These are phyloP conservation scores for Sugiyamaella pinicola DNA, from an alignment of 1,139 yeast genomes.

Conservation along the genomic window DNA sequence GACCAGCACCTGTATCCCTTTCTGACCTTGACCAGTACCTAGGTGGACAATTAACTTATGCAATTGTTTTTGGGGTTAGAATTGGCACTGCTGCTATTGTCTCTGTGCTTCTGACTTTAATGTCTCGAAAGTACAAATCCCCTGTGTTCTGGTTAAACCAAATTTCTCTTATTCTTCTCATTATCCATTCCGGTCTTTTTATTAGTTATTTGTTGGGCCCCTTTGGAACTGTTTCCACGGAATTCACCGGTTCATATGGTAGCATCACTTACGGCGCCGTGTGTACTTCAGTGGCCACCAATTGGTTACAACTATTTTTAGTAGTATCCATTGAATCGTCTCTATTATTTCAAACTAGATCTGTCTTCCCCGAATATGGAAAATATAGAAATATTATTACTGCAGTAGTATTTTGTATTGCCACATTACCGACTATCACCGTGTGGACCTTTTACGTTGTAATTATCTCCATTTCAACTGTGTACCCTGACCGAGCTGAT, in stretches of 20 bases:
- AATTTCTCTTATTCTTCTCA: conserved; percentile 54
- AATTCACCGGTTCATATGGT: conserved; percentile 53
- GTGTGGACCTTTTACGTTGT: conserved; percentile 55
- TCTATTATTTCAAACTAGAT: conserved; percentile 66
- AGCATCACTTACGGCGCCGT: conserved; percentile 43
- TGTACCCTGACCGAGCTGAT: conserved; percentile 29
- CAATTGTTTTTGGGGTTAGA: conserved; percentile 42
- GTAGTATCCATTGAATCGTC: conserved; percentile 63
- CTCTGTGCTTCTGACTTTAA: conserved; percentile 28
- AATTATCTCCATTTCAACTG: conserved; percentile 41
- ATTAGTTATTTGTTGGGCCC: conserved; percentile 56
- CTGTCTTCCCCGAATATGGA: conserved; percentile 54
- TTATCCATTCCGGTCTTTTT: conserved; percentile 63
- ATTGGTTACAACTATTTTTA: conserved; percentile 60
- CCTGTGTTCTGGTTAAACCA: conserved; percentile 74
- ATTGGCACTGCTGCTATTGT: conserved; percentile 46
- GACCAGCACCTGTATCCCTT: conserved; percentile 41
- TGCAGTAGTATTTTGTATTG: conserved; percentile 22
- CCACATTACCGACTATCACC: conserved; percentile 42
- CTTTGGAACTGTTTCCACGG: conserved; percentile 52
- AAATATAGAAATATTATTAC: conserved; percentile 22
- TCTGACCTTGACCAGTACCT: conserved; percentile 44
- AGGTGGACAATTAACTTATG: conserved; percentile 39
- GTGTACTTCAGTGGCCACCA: conserved; percentile 57
- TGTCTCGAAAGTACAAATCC: conserved; percentile 44